Conservation (phyloP, 1,139 yeast genomes). For the Candida sp. region DNA sequence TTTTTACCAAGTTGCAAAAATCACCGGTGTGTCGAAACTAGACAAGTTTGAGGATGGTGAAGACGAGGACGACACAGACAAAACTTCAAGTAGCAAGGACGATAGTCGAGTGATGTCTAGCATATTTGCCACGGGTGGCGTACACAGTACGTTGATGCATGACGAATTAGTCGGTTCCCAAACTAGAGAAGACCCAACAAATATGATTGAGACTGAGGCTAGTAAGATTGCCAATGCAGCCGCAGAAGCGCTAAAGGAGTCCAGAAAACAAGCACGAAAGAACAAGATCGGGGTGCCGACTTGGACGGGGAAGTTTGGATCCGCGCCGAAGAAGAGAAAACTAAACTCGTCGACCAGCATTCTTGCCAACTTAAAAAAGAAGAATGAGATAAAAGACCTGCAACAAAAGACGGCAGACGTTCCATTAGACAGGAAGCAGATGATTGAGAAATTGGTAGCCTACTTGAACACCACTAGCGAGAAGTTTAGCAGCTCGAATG, state of each 20-base stretch:
- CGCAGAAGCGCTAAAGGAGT: constrained; percentile 68
- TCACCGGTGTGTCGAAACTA: constrained; percentile 58
- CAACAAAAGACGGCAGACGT: constrained; percentile 21
- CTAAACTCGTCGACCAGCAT: constrained; percentile 30
- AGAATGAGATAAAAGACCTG: constrained; percentile 21
- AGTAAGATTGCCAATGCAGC: constrained; percentile 78
- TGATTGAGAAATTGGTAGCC: constrained; percentile 36
- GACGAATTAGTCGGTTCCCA: constrained; percentile 73
- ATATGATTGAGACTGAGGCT: constrained; percentile 78
- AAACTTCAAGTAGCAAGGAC: constrained; percentile 20
- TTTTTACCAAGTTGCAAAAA: constrained; percentile 53
- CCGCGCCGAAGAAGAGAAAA: constrained; percentile 26
- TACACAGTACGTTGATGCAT: constrained; percentile 78
- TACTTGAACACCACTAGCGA: constrained; percentile 38
- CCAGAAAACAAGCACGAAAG: constrained; percentile 66
- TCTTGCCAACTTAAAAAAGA: constrained; percentile 30
- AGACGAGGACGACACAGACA: constrained; percentile 33
- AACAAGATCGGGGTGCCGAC: constrained; percentile 87
- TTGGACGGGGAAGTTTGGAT: constrained; percentile 95
- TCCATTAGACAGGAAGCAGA: constrained; percentile 12
- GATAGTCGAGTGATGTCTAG: constrained; percentile 75
- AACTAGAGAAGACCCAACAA: constrained; percentile 38
- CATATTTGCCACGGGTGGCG: constrained; percentile 71
- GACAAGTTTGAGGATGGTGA: constrained; percentile 53
- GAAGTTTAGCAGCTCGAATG: constrained; percentile 57